phyloP scores from a whole-genome alignment of 164 flowering plant species.

The Stephania cephalantha region DNA sequence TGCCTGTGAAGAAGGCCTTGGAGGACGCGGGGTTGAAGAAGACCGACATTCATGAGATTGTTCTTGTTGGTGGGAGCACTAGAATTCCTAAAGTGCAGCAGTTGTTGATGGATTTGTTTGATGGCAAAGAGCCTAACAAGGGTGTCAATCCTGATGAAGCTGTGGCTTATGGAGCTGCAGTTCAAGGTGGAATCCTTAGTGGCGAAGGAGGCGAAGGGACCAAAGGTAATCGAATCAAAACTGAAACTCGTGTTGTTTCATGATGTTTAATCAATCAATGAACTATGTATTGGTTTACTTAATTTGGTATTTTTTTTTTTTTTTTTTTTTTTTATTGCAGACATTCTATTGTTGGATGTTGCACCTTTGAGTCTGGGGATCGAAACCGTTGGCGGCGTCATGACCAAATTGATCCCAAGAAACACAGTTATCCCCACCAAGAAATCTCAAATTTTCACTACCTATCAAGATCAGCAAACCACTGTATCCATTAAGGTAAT shows the following conservation, averaged over 20 bases:
- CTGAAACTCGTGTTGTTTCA: neutral
- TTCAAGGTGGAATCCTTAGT: conserved; percentile 46
- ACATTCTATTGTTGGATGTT: conserved; percentile 43
- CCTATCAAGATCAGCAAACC: conserved; percentile 48
- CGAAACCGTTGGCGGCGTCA: conserved; percentile 58
- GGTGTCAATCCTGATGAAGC: conserved; percentile 59
- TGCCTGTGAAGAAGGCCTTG: conserved; percentile 40
- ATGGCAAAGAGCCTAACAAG: conserved; percentile 48
- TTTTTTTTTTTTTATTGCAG: conserved; percentile 16
- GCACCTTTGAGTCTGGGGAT: conserved; percentile 49
- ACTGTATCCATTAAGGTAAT: conserved; percentile 43
- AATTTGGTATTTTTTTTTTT: neutral
- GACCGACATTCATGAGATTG: conserved; percentile 35
- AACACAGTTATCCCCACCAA: conserved; percentile 54
- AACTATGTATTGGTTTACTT: neutral
- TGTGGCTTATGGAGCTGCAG: conserved; percentile 52
- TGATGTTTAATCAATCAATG: neutral
- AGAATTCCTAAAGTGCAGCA: conserved; percentile 52
- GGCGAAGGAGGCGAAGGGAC: conserved; percentile 42
- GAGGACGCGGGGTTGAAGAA: conserved; percentile 42
- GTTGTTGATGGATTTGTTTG: conserved; percentile 37
- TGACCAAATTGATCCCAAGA: conserved; percentile 54
- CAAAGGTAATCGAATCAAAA: conserved; percentile 18
- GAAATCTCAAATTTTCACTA: conserved; percentile 56
- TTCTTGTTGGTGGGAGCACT: conserved; percentile 55